Percentiles rank a stretch among this genome's conserved stretches.
Conservation (phyloP, 1,139 yeast genomes). For the Fermentozyma sake region DNA sequence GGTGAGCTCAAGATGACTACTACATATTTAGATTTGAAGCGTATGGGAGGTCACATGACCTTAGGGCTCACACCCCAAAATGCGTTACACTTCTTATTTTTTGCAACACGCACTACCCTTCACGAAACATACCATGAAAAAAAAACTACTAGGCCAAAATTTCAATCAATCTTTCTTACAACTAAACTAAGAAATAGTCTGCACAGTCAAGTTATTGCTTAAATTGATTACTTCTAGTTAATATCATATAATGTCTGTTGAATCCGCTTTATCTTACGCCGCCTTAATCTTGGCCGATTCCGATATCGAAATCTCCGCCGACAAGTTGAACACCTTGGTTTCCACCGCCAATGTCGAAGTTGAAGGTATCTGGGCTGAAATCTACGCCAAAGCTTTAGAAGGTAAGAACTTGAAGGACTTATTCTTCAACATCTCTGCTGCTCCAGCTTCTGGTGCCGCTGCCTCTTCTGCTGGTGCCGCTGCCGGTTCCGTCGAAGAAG, state of each 20-base stretch:
- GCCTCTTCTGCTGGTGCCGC: conserved; percentile 55
- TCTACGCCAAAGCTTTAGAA: conserved; percentile 94
- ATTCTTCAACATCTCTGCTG: conserved; percentile 69
- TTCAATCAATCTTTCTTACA: conserved; percentile 3
- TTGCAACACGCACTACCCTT: no score
- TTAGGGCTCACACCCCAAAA: no score
- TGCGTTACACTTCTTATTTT: no score
- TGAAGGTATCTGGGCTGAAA: conserved; percentile 89
- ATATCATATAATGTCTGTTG: conserved; percentile 45
- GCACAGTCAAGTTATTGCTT: conserved; percentile 18
- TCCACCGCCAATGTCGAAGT: conserved; percentile 60
- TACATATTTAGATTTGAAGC: no score
- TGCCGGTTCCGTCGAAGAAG: conserved; percentile 56
- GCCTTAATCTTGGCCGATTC: conserved; percentile 98
- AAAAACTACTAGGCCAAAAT: no score
- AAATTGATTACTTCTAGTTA: conserved; percentile 25
- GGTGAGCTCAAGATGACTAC: no score
- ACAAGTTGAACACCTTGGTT: conserved; percentile 73
- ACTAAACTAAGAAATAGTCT: conserved; percentile 23
- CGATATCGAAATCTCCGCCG: conserved; percentile 91
- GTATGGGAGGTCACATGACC: no score
- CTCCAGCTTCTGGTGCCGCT: conserved; percentile 40
- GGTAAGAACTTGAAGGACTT: conserved; percentile 94
- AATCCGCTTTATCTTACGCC: conserved; percentile 78
- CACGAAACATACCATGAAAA: no score